Percentiles rank a stretch among this genome's conserved stretches.
Conservation (phyloP, 83 land plant species). For the Thuja plicata region DNA sequence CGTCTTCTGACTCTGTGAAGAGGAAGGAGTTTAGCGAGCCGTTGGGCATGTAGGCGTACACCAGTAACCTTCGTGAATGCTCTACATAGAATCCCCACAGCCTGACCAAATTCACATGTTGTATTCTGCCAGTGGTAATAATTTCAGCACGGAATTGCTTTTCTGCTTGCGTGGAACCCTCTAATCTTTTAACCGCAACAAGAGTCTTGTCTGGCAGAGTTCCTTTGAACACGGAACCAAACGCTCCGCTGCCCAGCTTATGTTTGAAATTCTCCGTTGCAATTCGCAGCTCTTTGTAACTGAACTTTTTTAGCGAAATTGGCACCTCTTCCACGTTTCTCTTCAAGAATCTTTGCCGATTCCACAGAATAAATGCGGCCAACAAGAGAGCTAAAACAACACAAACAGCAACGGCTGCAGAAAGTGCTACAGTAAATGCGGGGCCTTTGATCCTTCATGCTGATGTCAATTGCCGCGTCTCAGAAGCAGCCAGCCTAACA, state of each 20-base stretch:
- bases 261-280: constrained; percentile 37
- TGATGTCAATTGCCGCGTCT: not conserved
- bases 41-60: too few relatives aligned
- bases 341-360: not conserved
- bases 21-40: too few relatives aligned
- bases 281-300: constrained; percentile 21
- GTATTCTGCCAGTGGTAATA: too few relatives aligned
- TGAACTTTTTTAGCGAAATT: constrained; percentile 18
- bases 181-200: constrained; percentile 38
- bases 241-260: constrained; percentile 31
- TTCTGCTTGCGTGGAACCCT: constrained; percentile 37
- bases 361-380: not conserved
- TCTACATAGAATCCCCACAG: too few relatives aligned
- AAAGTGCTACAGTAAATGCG: not conserved
- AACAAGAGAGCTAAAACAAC: not conserved
- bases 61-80: too few relatives aligned
- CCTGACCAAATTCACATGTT: too few relatives aligned
- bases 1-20: too few relatives aligned
- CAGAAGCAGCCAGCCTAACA: constrained; percentile 29
- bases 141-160: constrained; percentile 29
- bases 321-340: not conserved
- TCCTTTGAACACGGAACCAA: constrained; percentile 39
- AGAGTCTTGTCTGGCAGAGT: constrained; percentile 14
- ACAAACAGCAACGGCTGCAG: not conserved
- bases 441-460: not conserved